Evolutionary conservation across 176 grass and related monocot species (phyloP), one percentile per base, ranked within the genome.

Genomic region (Eleusine coracana): DNA sequence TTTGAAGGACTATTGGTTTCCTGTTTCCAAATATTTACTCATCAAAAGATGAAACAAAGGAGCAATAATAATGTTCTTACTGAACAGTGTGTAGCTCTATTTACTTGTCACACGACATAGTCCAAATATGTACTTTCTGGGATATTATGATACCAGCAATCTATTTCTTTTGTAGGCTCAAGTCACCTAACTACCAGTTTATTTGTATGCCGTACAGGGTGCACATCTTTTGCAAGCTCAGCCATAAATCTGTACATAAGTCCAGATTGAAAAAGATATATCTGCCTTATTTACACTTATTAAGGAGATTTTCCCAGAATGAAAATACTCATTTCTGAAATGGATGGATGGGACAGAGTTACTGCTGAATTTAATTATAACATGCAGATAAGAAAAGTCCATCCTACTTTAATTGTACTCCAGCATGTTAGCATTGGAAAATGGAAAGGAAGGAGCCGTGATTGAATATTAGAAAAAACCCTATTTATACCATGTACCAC

Each of bases 121-220:
- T 51, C 21, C 66, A 72, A 85, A 70, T 31, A 61, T 59, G 73
- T 70, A 45, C 6, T 77, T 89, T 85, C 37, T 55, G 73, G 15
- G 50, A 45, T 45, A 45, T 10, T 45, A 9, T 45, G 7, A 45
- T 45, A 45, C 10, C 42, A 45, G 5, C 42, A 45, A 45, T 45
- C 42, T 45, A 45, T 45, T 45, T 45, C 42, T 45, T 45, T 45
- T 45, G 42, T 45, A 45, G 42, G 42, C 42, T 45, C 8, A 10
- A 10, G 42, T 45, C 42, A 45, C 42, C 7, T 45, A 10, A 45
- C 42, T 45, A 45, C 8, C 23, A 12, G 1, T 59, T 54, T 78
- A 55, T 63, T 75, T 17, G 61, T 29, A 71, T 67, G 66, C 40
- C 65, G 48, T 82, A 75, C 10, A 56, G 70, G 49, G 18, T 11